A percentile compares a stretch with the other conserved stretches of the same genome.
These are phyloP conservation scores for Saccharum hybrid DNA, from an alignment of 202 grass and related monocot genomes.

Conservation along the genomic window DNA sequence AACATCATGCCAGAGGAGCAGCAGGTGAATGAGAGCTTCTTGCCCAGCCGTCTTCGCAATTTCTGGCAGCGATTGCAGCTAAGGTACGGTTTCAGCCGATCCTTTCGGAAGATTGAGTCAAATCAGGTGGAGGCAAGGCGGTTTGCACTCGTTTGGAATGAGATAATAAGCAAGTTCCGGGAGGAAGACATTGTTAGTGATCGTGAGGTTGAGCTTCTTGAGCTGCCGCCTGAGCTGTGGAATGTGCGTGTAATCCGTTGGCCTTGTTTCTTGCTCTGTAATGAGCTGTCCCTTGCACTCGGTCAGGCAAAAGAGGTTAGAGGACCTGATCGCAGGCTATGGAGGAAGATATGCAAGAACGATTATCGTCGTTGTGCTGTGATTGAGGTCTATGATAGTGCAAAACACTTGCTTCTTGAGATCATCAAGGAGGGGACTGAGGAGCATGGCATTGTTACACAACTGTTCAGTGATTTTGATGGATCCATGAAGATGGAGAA, in stretches of 20 bases:
- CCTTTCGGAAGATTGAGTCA: constrained; percentile 88
- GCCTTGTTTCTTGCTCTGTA: constrained; percentile 95
- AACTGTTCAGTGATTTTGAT: constrained; percentile 77
- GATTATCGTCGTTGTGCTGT: constrained; percentile 90
- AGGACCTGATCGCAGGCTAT: constrained; percentile 70
- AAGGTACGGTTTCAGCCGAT: constrained; percentile 84
- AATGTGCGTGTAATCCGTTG: constrained; percentile 93
- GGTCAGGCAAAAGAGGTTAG: constrained; percentile 76
- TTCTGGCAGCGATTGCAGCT: constrained; percentile 83
- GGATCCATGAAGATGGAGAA: constrained; percentile 62
- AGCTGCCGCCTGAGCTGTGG: constrained; percentile 83
- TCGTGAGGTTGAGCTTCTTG: constrained; percentile 78
- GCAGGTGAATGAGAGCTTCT: constrained; percentile 61
- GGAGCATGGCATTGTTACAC: constrained; percentile 70
- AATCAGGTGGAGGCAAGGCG: constrained; percentile 77
- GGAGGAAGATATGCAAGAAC: constrained; percentile 93
- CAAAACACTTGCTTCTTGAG: constrained; percentile 70
- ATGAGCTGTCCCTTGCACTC: constrained; percentile 88
- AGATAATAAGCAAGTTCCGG: constrained; percentile 89
- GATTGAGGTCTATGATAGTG: constrained; percentile 89
- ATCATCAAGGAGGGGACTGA: constrained; percentile 69
- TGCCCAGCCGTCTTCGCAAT: constrained; percentile 68
- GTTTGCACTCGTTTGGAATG: constrained; percentile 95
- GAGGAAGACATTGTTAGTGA: constrained; percentile 98
- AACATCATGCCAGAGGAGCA: constrained; percentile 97